Evolutionary conservation across 148 eudicot species (phyloP).

Genomic region (Amaranthus palmeri): DNA sequence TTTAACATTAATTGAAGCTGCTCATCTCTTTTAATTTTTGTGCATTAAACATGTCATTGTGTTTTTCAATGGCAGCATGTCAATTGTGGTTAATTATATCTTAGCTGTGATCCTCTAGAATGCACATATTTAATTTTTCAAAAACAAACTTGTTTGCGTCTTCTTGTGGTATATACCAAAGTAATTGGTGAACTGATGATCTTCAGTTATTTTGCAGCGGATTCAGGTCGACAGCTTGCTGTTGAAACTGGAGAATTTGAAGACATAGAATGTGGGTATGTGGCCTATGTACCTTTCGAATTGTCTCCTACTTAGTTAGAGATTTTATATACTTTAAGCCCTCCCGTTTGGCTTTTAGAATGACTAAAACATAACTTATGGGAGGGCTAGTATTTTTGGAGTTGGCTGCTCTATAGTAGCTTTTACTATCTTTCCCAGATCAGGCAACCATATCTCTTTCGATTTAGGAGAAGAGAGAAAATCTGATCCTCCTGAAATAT

Average conservation of each 20-base stretch:
- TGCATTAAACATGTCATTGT: neutral
- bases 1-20: neutral
- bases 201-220: conserved; percentile 27
- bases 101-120: neutral
- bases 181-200: neutral
- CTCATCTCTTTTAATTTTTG: neutral
- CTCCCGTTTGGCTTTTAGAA: neutral
- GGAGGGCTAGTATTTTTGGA: neutral
- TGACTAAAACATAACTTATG: neutral
- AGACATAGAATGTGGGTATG: conserved; percentile 78
- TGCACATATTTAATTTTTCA: neutral
- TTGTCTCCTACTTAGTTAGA: neutral
- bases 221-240: conserved; percentile 58
- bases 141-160: neutral
- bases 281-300: conserved; percentile 27
- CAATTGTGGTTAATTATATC: neutral
- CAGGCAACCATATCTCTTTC: neutral
- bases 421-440: neutral
- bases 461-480: neutral
- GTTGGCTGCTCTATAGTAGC: neutral
- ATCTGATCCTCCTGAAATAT: neutral
- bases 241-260: conserved; percentile 73
- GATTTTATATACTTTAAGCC: neutral
- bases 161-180: neutral
- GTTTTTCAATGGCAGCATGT: neutral